A percentile compares a stretch with the other conserved stretches of the same genome.
Conservation (phyloP, 2,329 filamentous ascomycete genomes). For the Ilyonectria robusta region DNA sequence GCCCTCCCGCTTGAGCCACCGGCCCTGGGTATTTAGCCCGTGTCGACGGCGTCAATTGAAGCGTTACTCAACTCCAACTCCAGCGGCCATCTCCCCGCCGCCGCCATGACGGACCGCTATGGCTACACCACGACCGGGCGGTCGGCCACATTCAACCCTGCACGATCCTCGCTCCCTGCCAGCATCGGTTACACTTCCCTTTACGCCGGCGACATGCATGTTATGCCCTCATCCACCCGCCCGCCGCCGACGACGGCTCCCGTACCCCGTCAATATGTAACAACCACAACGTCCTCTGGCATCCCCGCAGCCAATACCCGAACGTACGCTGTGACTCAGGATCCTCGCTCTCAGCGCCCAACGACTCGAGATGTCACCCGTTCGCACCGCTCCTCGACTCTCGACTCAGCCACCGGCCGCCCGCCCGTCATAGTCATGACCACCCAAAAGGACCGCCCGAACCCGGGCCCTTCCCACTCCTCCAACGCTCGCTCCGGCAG, state of each 20-base stretch:
- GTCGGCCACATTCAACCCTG: constrained; percentile 63
- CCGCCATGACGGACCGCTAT: constrained; percentile 65
- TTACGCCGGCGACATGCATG: constrained; percentile 69
- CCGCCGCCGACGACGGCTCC: constrained; percentile 49
- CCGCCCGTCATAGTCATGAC: constrained; percentile 73
- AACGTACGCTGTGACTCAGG: constrained; percentile 70
- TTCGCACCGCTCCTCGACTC: constrained; percentile 62
- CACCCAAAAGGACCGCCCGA: constrained; percentile 60
- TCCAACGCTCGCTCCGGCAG: constrained; percentile 57
- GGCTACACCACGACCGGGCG: constrained; percentile 58
- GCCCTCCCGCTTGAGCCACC: constrained; percentile 8
- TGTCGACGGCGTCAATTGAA: constrained; percentile 28
- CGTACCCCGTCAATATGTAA: constrained; percentile 51
- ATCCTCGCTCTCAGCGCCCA: constrained; percentile 63
- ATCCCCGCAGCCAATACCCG: constrained; percentile 63
- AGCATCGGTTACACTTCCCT: constrained; percentile 64
- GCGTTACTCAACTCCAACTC: constrained; percentile 5
- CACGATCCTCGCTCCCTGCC: constrained; percentile 67
- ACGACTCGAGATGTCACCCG: constrained; percentile 65
- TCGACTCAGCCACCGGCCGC: constrained; percentile 62
- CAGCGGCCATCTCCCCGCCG: constrained; percentile 27
- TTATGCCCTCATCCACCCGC: constrained; percentile 59
- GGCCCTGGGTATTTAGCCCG: constrained; percentile 19
- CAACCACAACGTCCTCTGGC: constrained; percentile 51
- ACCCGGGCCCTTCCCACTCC: constrained; percentile 57